These are phyloP conservation scores for Camellia lanceoleosa DNA, from an alignment of 148 eudicot species.

Conservation along the genomic window DNA sequence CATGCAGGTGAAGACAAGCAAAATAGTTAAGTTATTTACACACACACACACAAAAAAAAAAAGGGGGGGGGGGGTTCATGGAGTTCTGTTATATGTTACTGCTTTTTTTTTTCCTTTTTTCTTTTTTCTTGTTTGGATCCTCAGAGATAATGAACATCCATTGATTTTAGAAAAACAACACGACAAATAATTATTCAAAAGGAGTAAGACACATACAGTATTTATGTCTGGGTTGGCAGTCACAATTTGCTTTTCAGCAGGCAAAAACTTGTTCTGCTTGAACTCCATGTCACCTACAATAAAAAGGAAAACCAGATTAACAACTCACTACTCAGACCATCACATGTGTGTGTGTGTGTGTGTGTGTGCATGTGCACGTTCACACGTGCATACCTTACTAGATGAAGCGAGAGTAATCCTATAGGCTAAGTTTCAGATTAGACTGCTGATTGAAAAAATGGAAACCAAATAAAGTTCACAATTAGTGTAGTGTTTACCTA, in stretches of 20 bases:
- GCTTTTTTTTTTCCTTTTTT: no score
- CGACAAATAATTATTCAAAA: neutral
- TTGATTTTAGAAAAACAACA: neutral
- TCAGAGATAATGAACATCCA: neutral
- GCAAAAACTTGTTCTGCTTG: constrained; percentile 91
- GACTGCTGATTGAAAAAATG: neutral
- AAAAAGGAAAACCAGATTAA: constrained; percentile 11
- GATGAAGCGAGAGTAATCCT: neutral
- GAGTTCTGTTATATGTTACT: neutral
- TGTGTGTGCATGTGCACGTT: neutral
- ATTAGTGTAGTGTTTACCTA: constrained; percentile 51
- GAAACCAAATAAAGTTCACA: constrained; percentile 3
- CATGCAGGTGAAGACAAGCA: neutral
- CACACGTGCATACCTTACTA: neutral
- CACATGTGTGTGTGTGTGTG: neutral
- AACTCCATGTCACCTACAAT: constrained; percentile 62
- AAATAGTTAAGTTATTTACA: no score
- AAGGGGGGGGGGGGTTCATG: neutral
- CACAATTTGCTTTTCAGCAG: constrained; percentile 91
- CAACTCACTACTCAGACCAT: neutral
- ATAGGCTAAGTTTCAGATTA: neutral
- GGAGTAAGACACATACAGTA: constrained; percentile 44
- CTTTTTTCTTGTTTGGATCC: neutral
- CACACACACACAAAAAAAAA: neutral
- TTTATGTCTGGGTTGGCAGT: constrained; percentile 92